Evolutionary conservation across 2,329 filamentous ascomycete genomes (phyloP).

Genomic region (Pseudogymnoascus pannorum): DNA sequence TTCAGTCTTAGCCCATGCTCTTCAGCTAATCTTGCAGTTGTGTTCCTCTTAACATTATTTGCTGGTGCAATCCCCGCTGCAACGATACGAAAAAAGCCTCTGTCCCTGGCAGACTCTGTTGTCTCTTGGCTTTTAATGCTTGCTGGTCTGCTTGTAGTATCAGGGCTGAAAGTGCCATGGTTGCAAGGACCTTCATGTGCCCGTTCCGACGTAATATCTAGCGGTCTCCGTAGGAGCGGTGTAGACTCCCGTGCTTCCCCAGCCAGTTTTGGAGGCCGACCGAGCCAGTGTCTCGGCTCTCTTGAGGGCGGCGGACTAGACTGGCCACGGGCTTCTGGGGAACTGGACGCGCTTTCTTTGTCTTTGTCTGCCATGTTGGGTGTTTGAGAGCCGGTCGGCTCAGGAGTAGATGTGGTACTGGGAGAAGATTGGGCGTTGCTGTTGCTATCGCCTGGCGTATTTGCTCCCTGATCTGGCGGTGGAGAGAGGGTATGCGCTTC

Average conservation of each 20-base stretch:
- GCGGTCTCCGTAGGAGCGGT: conserved; percentile 40
- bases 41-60: conserved; percentile 19
- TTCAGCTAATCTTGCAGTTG: conserved; percentile 21
- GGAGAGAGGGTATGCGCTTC: conserved; percentile 23
- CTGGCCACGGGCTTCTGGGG: background rate
- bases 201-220: conserved; percentile 21
- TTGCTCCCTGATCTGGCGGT: conserved; percentile 19
- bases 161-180: conserved; percentile 72
- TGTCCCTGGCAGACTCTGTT: conserved; percentile 16
- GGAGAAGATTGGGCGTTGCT: conserved; percentile 19
- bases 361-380: background rate
- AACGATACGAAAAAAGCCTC: conserved; percentile 17
- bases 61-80: conserved; percentile 12
- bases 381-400: background rate
- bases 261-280: background rate
- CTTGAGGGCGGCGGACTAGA: background rate
- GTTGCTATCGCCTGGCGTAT: conserved; percentile 12
- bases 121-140: conserved; percentile 21
- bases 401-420: conserved; percentile 16
- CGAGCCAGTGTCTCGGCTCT: conserved; percentile 2
- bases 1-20: conserved; percentile 15
- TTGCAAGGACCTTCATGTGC: conserved; percentile 42
- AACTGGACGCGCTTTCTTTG: background rate
- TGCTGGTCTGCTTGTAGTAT: conserved; percentile 28
- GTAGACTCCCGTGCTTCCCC: conserved; percentile 40